Evolutionary conservation across 352 stramenopile species (phyloP), one percentile per base, ranked within the genome.

Genomic region (Globisporangium apiculatum): DNA sequence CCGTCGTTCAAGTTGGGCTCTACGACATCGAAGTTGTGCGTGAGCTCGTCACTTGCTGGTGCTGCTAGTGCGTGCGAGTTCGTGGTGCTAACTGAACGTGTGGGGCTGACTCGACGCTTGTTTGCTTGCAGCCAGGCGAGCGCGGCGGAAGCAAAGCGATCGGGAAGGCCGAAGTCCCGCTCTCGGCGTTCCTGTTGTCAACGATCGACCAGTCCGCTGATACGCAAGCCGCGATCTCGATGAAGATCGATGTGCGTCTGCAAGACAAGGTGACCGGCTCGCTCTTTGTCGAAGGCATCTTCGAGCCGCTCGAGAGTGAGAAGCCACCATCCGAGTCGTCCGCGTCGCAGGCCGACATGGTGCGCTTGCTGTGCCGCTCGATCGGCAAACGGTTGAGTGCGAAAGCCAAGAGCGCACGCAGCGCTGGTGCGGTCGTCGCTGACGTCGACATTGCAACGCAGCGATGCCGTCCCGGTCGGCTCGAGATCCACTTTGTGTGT

Each of bases 21-120:
- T 82, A 72, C 48, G 75, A 82, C 40, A 74, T 84, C 49, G 60
- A 84, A 73, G 68, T 79, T 51, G 75, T 84, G 72, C 35, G 69
- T 74, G n/a, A n/a, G 31, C 15, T 6, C 48, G 4, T 62, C 38
- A 41, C 35, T 17, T 51, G 2, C 1, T 18, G 4, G 8, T 12
- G n/a, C 45, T 12, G n/a, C 17, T 31, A 31, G 24, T 31, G 24
- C 24, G 24, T 31, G 24, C 24, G 24, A 31, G 24, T 31, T 31
- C 24, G 24, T 31, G 24, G 24, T 31, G 24, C 24, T 14, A 45
- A 45, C 4, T 12, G 41, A 17, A 14, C 42, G 10, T 47, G 5
- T 47, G 7, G 41, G 41, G 10, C 41, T 46, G 41, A 6, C 10
- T 46, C 38, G 7, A 46, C 15, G 42, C 15, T 43, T 47, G 7